Base-by-base conservation (phyloP, 768 basidiomycete genomes). In the Plicaturopsis crispa region DNA sequence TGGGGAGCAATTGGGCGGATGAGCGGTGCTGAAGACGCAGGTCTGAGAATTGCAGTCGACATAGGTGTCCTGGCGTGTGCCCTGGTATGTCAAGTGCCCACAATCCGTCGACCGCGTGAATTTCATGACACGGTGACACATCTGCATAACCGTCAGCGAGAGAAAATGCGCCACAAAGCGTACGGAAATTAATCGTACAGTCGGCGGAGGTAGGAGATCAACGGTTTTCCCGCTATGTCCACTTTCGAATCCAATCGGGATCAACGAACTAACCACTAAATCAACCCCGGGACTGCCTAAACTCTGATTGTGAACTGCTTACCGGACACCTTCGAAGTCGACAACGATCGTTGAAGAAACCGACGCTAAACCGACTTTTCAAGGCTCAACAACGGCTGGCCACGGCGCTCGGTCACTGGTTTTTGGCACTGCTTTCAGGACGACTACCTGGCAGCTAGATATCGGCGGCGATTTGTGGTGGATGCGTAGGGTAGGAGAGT, bases 121-220 rank as follows among this genome's bases (percentile, higher is more conserved):
- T 47, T 59, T 65, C 50, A 84, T 70, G 36, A 61, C 64, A 46
- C 78, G 71, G 56, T 76, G 73, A 63, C 82, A 85, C 82, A 85
- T 84, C 48, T 53, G 45, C 10, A 36, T 30, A 21, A 26, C 16
- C 17, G 12, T 19, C 20, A 13, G 31, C 30, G 16, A 31, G 31
- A 24, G 39, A 31, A 20, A 34, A 31, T 26, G 23, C 22, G n/a
- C 18, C 24, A 20, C 24, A 45, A 49, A 22, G 41, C 48, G 26
- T 24, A 39, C 23, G 31, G 33, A 43, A 37, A 38, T 46, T 40
- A 17, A 48, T 38, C 19, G 30, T 56, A 52, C 26, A 32, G 32
- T 52, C 58, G 58, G 58, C 53, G 57, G 57, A 60, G 55, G 54
- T 57, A 59, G 55, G 54, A 49, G 51, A 47, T 48, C 35, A 31